phyloP scores from a whole-genome alignment of 345 rosid genomes.

The Geranium rotundifolium region DNA sequence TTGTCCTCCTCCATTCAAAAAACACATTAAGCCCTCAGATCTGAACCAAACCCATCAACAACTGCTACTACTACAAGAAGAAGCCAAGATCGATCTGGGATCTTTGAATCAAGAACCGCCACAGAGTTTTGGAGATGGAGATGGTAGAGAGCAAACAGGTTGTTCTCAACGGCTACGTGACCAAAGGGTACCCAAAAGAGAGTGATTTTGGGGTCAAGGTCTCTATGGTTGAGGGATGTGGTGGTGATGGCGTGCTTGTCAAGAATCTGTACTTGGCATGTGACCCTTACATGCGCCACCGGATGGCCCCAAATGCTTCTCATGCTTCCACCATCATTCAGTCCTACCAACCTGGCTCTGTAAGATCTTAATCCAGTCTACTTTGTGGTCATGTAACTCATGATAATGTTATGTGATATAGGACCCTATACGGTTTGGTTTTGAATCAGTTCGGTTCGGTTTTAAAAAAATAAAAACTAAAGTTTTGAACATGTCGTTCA shows the following conservation, averaged over 20 bases:
- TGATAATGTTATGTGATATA: too few relatives aligned
- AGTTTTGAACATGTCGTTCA: too few relatives aligned
- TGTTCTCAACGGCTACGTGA: slow-evolving; percentile 1
- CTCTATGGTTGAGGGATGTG: background rate
- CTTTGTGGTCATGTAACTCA: too few relatives aligned
- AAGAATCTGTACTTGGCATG: slow-evolving; percentile 7
- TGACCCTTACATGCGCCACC: slow-evolving; percentile 12
- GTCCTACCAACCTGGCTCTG: slow-evolving; percentile 5
- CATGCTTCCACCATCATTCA: slow-evolving; percentile 5
- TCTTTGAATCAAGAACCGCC: background rate
- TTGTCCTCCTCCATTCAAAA: too few relatives aligned
- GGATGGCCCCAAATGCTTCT: slow-evolving; percentile 3
- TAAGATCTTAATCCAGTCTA: background rate
- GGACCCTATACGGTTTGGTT: too few relatives aligned
- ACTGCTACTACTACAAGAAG: too few relatives aligned
- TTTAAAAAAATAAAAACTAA: too few relatives aligned
- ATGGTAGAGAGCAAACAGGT: slow-evolving; percentile 4
- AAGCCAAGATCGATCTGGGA: background rate
- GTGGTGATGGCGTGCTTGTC: background rate
- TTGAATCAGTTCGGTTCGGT: too few relatives aligned
- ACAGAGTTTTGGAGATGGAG: background rate
- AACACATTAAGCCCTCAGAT: too few relatives aligned
- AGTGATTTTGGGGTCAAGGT: slow-evolving; percentile 4
- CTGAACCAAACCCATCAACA: too few relatives aligned
- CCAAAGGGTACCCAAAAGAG: slow-evolving; percentile 8